These are phyloP conservation scores for Sordariomycetes sp. DNA, from an alignment of 2,329 filamentous ascomycete species.

Conservation along the genomic window DNA sequence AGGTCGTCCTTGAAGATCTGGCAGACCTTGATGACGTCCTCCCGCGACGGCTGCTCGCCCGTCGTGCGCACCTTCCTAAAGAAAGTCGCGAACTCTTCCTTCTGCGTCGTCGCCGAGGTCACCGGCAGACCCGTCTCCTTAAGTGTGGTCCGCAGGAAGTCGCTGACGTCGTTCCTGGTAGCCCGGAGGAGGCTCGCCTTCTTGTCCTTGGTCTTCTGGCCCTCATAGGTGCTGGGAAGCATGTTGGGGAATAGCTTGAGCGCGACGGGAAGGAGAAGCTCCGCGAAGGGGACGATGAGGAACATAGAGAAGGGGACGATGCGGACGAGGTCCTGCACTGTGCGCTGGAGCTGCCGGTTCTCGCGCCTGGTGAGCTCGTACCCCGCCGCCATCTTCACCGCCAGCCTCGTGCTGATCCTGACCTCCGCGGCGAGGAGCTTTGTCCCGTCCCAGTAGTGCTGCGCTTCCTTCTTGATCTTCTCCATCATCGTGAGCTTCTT, in stretches of 20 bases:
- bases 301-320: slow-evolving; percentile 95
- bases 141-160: slow-evolving; percentile 76
- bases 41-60: slow-evolving; percentile 73
- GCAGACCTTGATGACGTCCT: slow-evolving; percentile 97
- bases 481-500: slow-evolving; percentile 84
- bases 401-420: slow-evolving; percentile 80
- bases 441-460: slow-evolving; percentile 97
- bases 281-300: slow-evolving; percentile 90
- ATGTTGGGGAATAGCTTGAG: slow-evolving; percentile 94
- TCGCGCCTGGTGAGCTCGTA: slow-evolving; percentile 94
- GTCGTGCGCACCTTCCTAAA: slow-evolving; percentile 93
- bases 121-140: slow-evolving; percentile 88
- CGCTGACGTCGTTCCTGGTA: slow-evolving; percentile 86
- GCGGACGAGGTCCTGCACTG: slow-evolving; percentile 83
- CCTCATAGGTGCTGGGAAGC: slow-evolving; percentile 94
- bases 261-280: slow-evolving; percentile 81
- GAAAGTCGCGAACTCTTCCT: slow-evolving; percentile 89
- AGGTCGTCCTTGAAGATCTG: slow-evolving; percentile 98
- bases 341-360: slow-evolving; percentile 82
- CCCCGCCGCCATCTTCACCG: slow-evolving; percentile 92
- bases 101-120: slow-evolving; percentile 71
- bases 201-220: slow-evolving; percentile 74
- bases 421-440: slow-evolving; percentile 89
- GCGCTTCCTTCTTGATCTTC: slow-evolving; percentile 85
- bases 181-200: slow-evolving; percentile 73